A percentile compares a stretch with the other conserved stretches of the same genome.
These are phyloP conservation scores for Plectosphaerella plurivora DNA, from an alignment of 2,329 filamentous ascomycete genomes.

Conservation along the genomic window DNA sequence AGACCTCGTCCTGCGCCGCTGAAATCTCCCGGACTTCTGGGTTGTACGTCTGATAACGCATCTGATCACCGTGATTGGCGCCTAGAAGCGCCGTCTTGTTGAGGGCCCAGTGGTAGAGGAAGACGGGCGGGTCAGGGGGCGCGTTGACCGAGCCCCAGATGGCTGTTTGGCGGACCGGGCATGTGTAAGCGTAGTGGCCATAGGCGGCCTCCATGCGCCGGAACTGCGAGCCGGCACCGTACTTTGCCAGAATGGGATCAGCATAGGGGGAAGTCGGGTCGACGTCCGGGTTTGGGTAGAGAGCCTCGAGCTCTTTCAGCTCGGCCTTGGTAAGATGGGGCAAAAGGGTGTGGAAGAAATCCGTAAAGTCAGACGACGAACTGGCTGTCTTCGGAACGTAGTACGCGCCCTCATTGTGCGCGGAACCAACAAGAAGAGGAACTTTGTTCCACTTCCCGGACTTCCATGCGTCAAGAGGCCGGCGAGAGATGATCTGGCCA, in stretches of 20 bases:
- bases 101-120: constrained; percentile 23
- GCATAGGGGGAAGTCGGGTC: constrained; percentile 26
- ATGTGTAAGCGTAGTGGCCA: constrained; percentile 49
- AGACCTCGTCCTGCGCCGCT: constrained; percentile 16
- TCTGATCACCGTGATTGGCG: constrained; percentile 39
- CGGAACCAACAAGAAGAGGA: constrained; percentile 22
- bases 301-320: constrained; percentile 16
- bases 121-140: constrained; percentile 15
- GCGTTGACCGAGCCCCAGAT: constrained; percentile 8
- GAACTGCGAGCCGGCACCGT: constrained; percentile 41
- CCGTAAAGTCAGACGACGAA: constrained; percentile 25
- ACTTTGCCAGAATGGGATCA: constrained; percentile 10
- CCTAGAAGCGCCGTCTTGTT: constrained; percentile 20
- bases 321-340: constrained; percentile 22
- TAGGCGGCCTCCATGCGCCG: constrained; percentile 51
- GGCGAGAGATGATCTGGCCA: constrained; percentile 20
- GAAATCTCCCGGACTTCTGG: constrained; percentile 29
- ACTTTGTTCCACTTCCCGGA: constrained; percentile 25
- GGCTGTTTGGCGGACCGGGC: constrained; percentile 46
- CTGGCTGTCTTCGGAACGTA: constrained; percentile 28
- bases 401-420: constrained; percentile 23
- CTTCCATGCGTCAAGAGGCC: constrained; percentile 23
- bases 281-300: constrained; percentile 28
- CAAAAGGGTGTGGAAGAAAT: constrained; percentile 20
- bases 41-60: constrained; percentile 38